Base-by-base conservation (phyloP, 176 grass and related monocot genomes). In the Triticum urartu region DNA sequence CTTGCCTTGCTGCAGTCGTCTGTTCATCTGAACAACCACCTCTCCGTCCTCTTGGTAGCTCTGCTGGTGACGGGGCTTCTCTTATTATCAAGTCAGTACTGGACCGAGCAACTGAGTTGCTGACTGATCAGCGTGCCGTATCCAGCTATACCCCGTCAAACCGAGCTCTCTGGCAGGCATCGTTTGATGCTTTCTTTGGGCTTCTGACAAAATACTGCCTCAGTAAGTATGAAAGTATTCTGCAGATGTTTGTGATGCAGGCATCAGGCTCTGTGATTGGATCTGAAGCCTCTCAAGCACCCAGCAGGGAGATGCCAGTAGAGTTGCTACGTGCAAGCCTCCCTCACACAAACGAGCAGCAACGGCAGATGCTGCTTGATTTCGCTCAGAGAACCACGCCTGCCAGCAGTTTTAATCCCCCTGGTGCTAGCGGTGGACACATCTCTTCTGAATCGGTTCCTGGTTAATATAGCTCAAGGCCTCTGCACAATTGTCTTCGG, bases 11-110 rank as follows among this genome's bases (percentile, higher is more conserved):
- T 67, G 97, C 97, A 64, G 89, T 99, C 30, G 97, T 99, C 13
- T 97, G 97, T 87, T 97, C 97, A 43, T 89, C 94, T 73, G 97
- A 99, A 90, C 97, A 99, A n/a, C 97, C 97, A 60, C 97, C 97
- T 80, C 89, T 99, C 50, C 94, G 97, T 9, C 94, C 94, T 34
- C 83, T 99, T 75, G 97, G 92, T 83, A 95, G 94, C 82, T 89
- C 90, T 90, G 85, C 94, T 38, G 97, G 97, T 75, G 97, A 99
- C 72, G 97, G 97, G 43, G 94, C 94, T 78, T 97, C 92, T 47
- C 81, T 99, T 76, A 83, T 93, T 66, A 83, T 97, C 64, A 99
- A 97, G 87, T 90, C 92, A 39, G 89, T 97, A 88, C 90, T 99
- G 72, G 94, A 99, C 74, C 86, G 86, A 52, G 94, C 97, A 87